Conservation (phyloP, 352 stramenopile genomes). For the Phytophthora meadii region DNA sequence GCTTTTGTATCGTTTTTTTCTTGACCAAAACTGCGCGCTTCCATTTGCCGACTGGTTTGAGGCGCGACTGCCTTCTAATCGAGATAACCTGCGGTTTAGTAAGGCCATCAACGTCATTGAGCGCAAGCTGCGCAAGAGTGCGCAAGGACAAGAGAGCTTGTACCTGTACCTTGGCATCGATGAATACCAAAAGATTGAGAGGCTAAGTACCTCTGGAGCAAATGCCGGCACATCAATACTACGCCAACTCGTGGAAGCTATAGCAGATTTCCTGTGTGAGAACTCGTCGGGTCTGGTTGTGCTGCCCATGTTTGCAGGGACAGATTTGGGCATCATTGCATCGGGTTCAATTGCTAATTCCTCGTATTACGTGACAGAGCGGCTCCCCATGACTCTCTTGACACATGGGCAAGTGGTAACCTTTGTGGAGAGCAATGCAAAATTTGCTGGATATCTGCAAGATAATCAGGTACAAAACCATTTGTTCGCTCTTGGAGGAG, state of each 20-base stretch:
- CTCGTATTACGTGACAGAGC: conserved; percentile 26
- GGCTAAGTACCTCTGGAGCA: conserved; percentile 2
- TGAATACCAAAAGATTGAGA: conserved; percentile 43
- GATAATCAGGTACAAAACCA: not conserved
- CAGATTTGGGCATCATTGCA: conserved; percentile 19
- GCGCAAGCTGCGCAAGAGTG: too few species aligned
- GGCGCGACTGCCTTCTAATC: too few species aligned
- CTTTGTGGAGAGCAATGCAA: conserved; percentile 12
- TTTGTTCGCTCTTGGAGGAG: conserved; percentile 16
- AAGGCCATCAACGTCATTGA: too few species aligned
- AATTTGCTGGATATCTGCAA: conserved; percentile 1
- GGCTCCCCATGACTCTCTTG: conserved; percentile 39
- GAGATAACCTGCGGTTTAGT: too few species aligned
- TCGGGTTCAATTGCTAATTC: conserved; percentile 34
- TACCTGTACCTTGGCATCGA: conserved; percentile 47
- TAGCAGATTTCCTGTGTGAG: conserved; percentile 1
- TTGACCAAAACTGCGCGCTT: too few species aligned
- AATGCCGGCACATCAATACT: conserved; percentile 6
- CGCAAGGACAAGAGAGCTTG: conserved; percentile 4
- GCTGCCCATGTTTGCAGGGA: conserved; percentile 26
- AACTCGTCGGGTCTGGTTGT: conserved; percentile 3
- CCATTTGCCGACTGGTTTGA: too few species aligned
- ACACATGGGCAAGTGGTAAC: conserved; percentile 37
- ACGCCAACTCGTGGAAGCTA: conserved; percentile 12
- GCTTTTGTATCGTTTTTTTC: too few species aligned